phyloP scores from a whole-genome alignment of 176 grass and related monocot species.

The Typha latifolia region DNA sequence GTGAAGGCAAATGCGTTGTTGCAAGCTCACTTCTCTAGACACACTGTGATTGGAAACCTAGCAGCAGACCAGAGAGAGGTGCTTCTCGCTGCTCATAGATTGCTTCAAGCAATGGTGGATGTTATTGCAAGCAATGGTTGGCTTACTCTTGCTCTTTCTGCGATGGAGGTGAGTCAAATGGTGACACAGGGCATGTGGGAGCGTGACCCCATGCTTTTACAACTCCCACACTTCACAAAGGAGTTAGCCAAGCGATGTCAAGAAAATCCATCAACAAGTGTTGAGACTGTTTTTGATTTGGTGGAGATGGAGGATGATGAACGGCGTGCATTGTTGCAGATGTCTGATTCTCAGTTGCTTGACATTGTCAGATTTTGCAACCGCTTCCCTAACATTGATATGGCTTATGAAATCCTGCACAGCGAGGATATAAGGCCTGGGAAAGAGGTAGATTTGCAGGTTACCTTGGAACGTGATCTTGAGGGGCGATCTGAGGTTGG shows the following conservation, averaged over 20 bases:
- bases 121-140: constrained; percentile 92
- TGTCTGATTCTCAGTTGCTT: constrained; percentile 70
- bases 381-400: constrained; percentile 85
- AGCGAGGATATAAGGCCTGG: constrained; percentile 49
- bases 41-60: constrained; percentile 62
- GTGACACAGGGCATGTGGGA: constrained; percentile 98
- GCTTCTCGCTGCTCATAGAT: constrained; percentile 69
- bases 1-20: constrained; percentile 83
- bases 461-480: constrained; percentile 74
- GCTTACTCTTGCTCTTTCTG: constrained; percentile 72
- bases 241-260: constrained; percentile 69
- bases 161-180: constrained; percentile 96
- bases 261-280: constrained; percentile 52
- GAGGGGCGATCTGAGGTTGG: constrained; percentile 50
- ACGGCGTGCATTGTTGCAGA: constrained; percentile 55
- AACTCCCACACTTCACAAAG: constrained; percentile 76
- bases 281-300: constrained; percentile 90
- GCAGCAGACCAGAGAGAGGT: constrained; percentile 83
- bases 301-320: constrained; percentile 66
- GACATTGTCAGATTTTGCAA: constrained; percentile 69
- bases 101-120: constrained; percentile 98
- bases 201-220: constrained; percentile 70
- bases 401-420: constrained; percentile 72
- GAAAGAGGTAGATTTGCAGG: constrained; percentile 64
- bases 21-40: constrained; percentile 90